phyloP scores from a whole-genome alignment of 1,284 basidiomycete genomes.

The Papiliotrema terrestris region DNA sequence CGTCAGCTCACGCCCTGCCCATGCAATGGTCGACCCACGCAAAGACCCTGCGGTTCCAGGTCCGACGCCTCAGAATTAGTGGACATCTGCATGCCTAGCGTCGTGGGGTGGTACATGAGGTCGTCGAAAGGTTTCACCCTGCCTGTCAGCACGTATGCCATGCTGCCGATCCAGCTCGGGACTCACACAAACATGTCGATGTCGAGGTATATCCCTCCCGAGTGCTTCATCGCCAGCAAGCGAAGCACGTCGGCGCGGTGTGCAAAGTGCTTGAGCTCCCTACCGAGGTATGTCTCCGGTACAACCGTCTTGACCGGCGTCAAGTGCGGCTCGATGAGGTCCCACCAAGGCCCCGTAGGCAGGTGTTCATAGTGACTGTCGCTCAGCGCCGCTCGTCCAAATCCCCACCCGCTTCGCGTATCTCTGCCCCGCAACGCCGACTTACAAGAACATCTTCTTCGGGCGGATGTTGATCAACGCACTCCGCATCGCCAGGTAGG shows the following conservation, averaged over 20 bases:
- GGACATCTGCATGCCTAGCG: conserved; percentile 51
- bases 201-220: conserved; percentile 54
- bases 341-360: conserved; percentile 49
- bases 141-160: not conserved
- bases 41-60: conserved; percentile 47
- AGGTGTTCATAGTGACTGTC: conserved; percentile 46
- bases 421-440: conserved; percentile 1
- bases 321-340: conserved; percentile 40
- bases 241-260: conserved; percentile 47
- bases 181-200: conserved; percentile 51
- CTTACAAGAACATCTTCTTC: conserved; percentile 48
- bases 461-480: conserved; percentile 49
- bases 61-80: conserved; percentile 34
- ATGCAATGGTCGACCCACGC: conserved; percentile 25
- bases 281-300: conserved; percentile 38
- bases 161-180: not conserved
- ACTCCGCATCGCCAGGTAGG: conserved; percentile 50
- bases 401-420: not conserved
- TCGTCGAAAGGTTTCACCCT: conserved; percentile 41
- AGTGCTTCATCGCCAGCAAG: conserved; percentile 42
- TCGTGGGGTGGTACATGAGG: conserved; percentile 44
- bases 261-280: conserved; percentile 43
- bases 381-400: not conserved
- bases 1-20: conserved; percentile 7
- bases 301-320: conserved; percentile 40